Percentiles rank a stretch among this genome's conserved stretches.
Conservation (phyloP, 2,329 filamentous ascomycete genomes). For the Magnaporthales sp. region DNA sequence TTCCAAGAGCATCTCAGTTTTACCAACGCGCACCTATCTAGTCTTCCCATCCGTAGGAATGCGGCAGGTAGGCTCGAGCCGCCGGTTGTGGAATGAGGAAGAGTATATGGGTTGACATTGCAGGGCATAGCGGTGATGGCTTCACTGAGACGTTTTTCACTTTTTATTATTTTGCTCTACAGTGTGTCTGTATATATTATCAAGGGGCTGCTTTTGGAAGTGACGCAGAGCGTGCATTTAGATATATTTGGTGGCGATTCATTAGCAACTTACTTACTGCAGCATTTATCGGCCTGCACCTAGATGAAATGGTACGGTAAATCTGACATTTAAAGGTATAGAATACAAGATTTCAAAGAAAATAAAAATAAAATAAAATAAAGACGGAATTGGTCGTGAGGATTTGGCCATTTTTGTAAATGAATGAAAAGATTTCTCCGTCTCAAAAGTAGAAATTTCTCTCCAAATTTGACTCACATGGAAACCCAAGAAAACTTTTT, state of each 20-base stretch:
- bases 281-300: background rate
- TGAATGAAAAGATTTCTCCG: background rate
- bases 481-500: background rate
- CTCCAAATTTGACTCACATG: background rate
- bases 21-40: constrained; percentile 18
- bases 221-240: background rate
- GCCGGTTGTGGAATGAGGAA: background rate
- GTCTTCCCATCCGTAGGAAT: constrained; percentile 17
- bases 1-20: constrained; percentile 24
- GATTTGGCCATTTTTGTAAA: background rate
- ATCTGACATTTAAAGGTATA: background rate
- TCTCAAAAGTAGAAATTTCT: background rate
- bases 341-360: too few species aligned
- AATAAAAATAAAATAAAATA: too few species aligned
- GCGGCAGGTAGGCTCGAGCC: background rate
- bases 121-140: background rate
- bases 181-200: background rate
- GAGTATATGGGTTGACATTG: background rate
- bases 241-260: background rate
- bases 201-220: background rate
- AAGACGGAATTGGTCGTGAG: background rate
- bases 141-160: background rate
- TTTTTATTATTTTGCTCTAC: background rate
- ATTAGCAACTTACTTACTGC: background rate
- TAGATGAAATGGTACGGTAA: background rate